A percentile compares a stretch with the other conserved stretches of the same genome.
Conservation (phyloP, 495 filamentous ascomycete genomes). For the Entonaema liquescens region DNA sequence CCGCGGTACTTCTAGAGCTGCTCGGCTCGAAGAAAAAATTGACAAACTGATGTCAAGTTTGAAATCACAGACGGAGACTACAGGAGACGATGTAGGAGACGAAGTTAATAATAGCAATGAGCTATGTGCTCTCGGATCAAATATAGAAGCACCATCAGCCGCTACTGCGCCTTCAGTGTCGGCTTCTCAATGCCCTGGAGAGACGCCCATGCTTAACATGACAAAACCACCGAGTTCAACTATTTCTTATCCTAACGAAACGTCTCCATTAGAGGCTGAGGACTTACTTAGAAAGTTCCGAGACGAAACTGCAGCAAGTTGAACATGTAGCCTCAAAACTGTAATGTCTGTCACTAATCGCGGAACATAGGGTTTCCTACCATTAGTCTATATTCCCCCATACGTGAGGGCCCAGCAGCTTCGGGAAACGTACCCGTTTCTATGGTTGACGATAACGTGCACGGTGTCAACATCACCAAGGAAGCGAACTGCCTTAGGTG, state of each 20-base stretch:
- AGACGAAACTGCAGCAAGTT: background rate
- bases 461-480: background rate
- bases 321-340: background rate
- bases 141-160: background rate
- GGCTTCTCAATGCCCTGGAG: conserved; percentile 10
- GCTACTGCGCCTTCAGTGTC: conserved; percentile 6
- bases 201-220: background rate
- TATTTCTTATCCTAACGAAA: background rate
- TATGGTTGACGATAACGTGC: background rate
- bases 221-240: background rate
- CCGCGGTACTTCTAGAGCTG: conserved; percentile 9
- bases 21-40: conserved; percentile 61
- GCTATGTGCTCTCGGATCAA: background rate
- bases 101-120: conserved; percentile 49
- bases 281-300: background rate
- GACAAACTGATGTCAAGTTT: conserved; percentile 60
- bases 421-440: background rate
- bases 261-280: background rate
- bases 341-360: background rate
- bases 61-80: conserved; percentile 40
- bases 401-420: background rate
- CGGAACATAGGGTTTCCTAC: background rate
- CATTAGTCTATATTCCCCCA: background rate
- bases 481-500: background rate
- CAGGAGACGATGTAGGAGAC: conserved; percentile 34